Evolutionary conservation across 148 eudicot species (phyloP).

Genomic region (Dianthus caryophyllus): DNA sequence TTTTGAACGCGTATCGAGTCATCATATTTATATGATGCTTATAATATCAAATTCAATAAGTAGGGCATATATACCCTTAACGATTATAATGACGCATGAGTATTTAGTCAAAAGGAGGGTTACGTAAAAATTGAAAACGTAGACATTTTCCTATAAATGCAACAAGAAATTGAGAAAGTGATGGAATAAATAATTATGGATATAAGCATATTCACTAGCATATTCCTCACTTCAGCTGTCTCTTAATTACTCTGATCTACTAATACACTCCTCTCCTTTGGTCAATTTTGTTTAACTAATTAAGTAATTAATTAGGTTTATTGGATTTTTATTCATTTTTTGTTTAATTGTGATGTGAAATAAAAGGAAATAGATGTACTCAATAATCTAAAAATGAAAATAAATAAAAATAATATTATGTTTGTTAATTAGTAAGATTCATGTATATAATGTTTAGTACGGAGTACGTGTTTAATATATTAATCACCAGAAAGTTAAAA

Average conservation of each 20-base stretch:
- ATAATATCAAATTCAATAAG: no score
- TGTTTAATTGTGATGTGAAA: no score
- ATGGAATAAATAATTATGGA: not conserved
- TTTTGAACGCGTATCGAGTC: no score
- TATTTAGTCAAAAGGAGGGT: not conserved
- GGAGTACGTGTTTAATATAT: no score
- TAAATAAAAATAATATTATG: no score
- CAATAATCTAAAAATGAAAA: no score
- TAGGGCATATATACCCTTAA: not conserved
- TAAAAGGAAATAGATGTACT: no score
- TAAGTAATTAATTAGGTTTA: no score
- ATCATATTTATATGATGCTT: not conserved
- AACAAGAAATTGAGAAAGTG: not conserved
- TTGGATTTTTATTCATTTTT: no score
- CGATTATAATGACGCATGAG: not conserved
- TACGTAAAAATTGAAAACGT: not conserved
- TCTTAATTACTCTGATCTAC: not conserved
- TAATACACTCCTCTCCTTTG: not conserved
- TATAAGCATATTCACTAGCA: slow-evolving; percentile 12
- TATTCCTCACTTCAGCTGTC: slow-evolving; percentile 8
- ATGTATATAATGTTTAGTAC: no score
- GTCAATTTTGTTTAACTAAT: not conserved
- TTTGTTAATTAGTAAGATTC: no score
- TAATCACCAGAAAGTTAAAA: no score
- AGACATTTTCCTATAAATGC: not conserved